Conservation (phyloP, 169 alveolate genomes). For the Babesia sp. region DNA sequence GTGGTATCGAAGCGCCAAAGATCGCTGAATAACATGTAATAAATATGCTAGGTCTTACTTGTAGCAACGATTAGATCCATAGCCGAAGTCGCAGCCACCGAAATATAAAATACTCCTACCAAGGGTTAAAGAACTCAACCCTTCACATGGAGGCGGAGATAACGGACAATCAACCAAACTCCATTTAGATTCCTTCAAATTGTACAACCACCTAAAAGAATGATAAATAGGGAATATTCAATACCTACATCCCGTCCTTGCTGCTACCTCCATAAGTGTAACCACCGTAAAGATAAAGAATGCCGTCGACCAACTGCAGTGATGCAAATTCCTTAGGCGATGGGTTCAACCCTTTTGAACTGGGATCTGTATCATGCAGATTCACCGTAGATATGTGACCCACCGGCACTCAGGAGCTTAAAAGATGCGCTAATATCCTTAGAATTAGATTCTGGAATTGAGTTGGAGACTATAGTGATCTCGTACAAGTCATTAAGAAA, state of each 20-base stretch:
- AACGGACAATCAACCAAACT: constrained; percentile 22
- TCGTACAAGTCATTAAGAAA: constrained; percentile 62
- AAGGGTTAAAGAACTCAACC: constrained; percentile 40
- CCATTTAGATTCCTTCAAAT: constrained; percentile 35
- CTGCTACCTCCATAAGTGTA: constrained; percentile 60
- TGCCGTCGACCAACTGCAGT: constrained; percentile 40
- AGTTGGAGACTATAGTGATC: constrained; percentile 22
- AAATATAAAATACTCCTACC: constrained; percentile 61
- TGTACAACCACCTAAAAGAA: constrained; percentile 54
- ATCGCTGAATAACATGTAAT: not conserved
- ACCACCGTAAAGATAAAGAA: constrained; percentile 59
- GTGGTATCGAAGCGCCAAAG: constrained; percentile 62
- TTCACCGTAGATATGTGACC: not conserved
- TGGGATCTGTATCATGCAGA: constrained; percentile 3
- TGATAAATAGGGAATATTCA: too few relatives aligned
- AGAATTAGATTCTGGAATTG: constrained; percentile 30
- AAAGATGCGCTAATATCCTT: constrained; percentile 24
- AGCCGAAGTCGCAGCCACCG: constrained; percentile 66
- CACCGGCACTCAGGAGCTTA: constrained; percentile 51
- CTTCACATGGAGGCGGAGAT: constrained; percentile 61
- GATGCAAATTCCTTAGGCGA: constrained; percentile 64
- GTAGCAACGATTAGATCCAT: constrained; percentile 55
- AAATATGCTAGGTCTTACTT: constrained; percentile 8
- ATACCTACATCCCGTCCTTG: constrained; percentile 54
- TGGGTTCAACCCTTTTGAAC: constrained; percentile 29